Percentiles rank a stretch among this genome's conserved stretches.
Conservation (phyloP, 163 green algal species). For the Scenedesmus sp. region DNA sequence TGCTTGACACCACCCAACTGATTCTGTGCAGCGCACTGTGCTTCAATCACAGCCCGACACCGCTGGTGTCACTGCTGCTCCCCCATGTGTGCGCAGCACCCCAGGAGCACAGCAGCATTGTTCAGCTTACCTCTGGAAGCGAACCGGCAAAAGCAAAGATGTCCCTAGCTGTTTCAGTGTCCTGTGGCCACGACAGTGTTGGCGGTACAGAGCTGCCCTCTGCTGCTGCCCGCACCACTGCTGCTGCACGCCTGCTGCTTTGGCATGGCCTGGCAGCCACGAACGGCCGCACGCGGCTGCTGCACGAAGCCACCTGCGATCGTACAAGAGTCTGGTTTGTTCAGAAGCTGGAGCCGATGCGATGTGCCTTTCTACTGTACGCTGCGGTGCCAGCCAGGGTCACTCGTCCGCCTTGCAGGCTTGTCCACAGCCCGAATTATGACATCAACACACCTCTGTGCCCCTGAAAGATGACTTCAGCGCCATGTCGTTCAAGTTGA, state of each 20-base stretch:
- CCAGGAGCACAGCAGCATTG: not conserved
- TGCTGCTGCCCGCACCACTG: slow-evolving; percentile 46
- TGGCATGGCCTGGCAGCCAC: slow-evolving; percentile 31
- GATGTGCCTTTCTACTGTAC: too few species aligned
- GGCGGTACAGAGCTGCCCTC: not conserved
- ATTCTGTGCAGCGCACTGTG: not conserved
- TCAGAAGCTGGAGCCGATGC: not conserved
- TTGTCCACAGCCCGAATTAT: not conserved
- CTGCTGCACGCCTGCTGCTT: slow-evolving; percentile 32
- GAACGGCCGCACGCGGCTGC: slow-evolving; percentile 23
- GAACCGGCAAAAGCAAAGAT: slow-evolving; percentile 47
- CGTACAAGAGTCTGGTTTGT: too few species aligned
- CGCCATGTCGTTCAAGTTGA: not conserved
- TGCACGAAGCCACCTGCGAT: slow-evolving; percentile 38
- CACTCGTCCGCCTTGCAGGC: not conserved
- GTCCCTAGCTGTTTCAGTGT: slow-evolving; percentile 47
- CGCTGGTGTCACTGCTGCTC: not conserved
- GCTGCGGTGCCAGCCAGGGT: not conserved
- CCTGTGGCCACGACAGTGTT: slow-evolving; percentile 24
- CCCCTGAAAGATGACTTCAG: not conserved
- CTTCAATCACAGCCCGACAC: not conserved
- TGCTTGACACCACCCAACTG: not conserved
- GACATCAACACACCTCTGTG: slow-evolving; percentile 1
- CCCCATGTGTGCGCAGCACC: not conserved
- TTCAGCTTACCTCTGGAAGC: slow-evolving; percentile 45